Conservation (phyloP, 176 grass and related monocot species). For the Cocos nucifera region DNA sequence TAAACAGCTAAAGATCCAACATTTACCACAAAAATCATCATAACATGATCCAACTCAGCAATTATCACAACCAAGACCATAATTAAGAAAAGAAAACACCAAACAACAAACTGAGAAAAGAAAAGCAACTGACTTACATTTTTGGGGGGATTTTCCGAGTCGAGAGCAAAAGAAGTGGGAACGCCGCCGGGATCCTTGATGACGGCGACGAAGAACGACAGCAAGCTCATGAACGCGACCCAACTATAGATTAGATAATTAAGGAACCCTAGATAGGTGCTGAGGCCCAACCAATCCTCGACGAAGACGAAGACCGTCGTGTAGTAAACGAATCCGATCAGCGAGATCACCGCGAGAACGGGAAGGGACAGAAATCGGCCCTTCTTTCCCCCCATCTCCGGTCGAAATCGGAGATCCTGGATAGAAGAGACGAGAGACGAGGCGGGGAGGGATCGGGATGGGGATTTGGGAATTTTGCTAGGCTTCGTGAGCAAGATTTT, state of each 20-base stretch:
- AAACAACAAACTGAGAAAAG: not conserved
- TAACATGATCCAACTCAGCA: not conserved
- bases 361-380: slow-evolving; percentile 27
- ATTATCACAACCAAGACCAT: not conserved
- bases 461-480: no score
- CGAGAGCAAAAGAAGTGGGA: slow-evolving; percentile 41
- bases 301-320: slow-evolving; percentile 66
- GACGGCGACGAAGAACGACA: slow-evolving; percentile 60
- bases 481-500: no score
- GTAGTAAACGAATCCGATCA: slow-evolving; percentile 59
- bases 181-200: slow-evolving; percentile 51
- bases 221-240: slow-evolving; percentile 46
- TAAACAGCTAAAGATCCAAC: no score
- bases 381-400: slow-evolving; percentile 46
- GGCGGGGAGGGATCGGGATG: not conserved
- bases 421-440: slow-evolving; percentile 6
- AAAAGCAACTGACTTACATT: slow-evolving; percentile 29
- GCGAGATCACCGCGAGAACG: slow-evolving; percentile 23
- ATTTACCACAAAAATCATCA: no score
- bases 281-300: slow-evolving; percentile 64
- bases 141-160: slow-evolving; percentile 53
- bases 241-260: slow-evolving; percentile 48
- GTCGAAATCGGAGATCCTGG: not conserved
- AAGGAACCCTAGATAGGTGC: slow-evolving; percentile 35
- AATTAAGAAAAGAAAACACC: not conserved